Conservation (phyloP, 108 stramenopile genomes). For the Conticribra weissflogii region DNA sequence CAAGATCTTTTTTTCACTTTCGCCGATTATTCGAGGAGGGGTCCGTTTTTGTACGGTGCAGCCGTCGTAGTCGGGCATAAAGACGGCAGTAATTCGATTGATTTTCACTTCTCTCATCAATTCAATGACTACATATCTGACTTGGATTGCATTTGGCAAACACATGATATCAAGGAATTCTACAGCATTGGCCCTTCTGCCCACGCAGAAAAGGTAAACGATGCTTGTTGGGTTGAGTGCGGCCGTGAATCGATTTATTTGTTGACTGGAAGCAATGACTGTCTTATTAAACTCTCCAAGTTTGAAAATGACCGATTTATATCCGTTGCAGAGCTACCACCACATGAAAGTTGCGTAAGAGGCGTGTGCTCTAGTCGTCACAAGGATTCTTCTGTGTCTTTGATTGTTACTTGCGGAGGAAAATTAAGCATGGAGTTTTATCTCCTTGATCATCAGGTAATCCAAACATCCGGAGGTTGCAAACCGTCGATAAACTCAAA, state of each 20-base stretch:
- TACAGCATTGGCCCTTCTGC: conserved; percentile 44
- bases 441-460: conserved; percentile 48
- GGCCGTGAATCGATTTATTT: conserved; percentile 21
- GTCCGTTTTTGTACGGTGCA: conserved; percentile 16
- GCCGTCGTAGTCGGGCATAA: conserved; percentile 49
- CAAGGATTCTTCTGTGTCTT: conserved; percentile 22
- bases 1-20: conserved; percentile 31
- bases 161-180: background rate
- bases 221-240: conserved; percentile 48
- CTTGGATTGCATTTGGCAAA: background rate
- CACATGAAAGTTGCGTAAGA: conserved; percentile 77
- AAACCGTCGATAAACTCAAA: conserved; percentile 9
- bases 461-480: too few relatives aligned
- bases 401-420: conserved; percentile 72
- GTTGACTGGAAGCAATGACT: conserved; percentile 77
- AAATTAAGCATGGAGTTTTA: conserved; percentile 74
- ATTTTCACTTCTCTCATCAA: conserved; percentile 28
- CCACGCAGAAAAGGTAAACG: conserved; percentile 74
- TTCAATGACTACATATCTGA: background rate
- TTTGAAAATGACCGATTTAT: conserved; percentile 41
- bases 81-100: conserved; percentile 43
- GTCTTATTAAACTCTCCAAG: conserved; percentile 53
- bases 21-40: background rate
- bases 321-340: conserved; percentile 52
- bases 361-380: conserved; percentile 61